A percentile compares a stretch with the other conserved stretches of the same genome.
phyloP scores from a whole-genome alignment of 495 filamentous ascomycete genomes.

The Sordaria brevicollis region DNA sequence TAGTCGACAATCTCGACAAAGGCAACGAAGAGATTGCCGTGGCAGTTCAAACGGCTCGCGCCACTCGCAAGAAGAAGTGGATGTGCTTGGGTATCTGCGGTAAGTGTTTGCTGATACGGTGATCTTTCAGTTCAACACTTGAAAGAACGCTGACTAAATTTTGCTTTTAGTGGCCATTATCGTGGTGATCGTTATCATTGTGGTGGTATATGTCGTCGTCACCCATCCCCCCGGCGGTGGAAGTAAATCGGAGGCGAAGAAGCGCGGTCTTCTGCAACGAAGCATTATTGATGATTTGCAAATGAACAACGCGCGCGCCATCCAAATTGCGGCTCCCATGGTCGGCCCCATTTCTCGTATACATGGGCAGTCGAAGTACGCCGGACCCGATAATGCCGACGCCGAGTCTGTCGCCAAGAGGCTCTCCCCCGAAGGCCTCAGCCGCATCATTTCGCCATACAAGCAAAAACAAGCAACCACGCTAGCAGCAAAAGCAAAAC shows the following conservation, averaged over 20 bases:
- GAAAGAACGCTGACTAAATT: background rate
- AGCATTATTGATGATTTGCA: slow-evolving; percentile 16
- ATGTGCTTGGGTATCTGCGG: slow-evolving; percentile 74
- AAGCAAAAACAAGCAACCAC: background rate
- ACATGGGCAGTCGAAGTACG: slow-evolving; percentile 14
- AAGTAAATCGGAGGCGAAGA: background rate
- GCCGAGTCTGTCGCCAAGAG: background rate
- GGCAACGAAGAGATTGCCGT: slow-evolving; percentile 69
- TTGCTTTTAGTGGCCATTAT: slow-evolving; percentile 35
- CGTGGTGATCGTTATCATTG: slow-evolving; percentile 38
- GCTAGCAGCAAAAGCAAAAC: background rate
- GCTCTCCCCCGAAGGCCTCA: background rate
- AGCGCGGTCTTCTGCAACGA: slow-evolving; percentile 18
- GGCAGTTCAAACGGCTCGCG: slow-evolving; percentile 70
- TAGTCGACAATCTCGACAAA: slow-evolving; percentile 64
- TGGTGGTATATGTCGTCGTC: slow-evolving; percentile 36
- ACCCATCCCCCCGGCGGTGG: slow-evolving; percentile 13
- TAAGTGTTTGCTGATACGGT: slow-evolving; percentile 39
- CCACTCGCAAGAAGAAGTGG: slow-evolving; percentile 93
- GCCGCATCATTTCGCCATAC: background rate
- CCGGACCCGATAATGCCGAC: slow-evolving; percentile 6
- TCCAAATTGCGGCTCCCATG: slow-evolving; percentile 14
- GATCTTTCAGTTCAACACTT: background rate
- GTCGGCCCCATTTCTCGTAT: slow-evolving; percentile 9
- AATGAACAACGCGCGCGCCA: slow-evolving; percentile 19